Percentiles rank a stretch among this genome's conserved stretches.
These are phyloP conservation scores for Blastobotrys capitulatus DNA, from an alignment of 1,139 yeast genomes.

Conservation along the genomic window DNA sequence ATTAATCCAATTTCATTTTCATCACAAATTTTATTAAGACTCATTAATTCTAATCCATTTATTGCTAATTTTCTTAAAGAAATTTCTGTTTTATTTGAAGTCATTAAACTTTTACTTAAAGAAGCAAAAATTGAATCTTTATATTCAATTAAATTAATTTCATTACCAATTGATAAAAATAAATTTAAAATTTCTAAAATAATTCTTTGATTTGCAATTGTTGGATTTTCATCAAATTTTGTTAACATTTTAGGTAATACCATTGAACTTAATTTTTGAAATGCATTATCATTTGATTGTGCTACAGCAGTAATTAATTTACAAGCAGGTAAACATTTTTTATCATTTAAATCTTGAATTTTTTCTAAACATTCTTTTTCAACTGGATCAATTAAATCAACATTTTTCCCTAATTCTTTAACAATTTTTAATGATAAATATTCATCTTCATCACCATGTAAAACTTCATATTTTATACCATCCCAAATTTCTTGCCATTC, in stretches of 20 bases:
- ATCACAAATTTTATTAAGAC: conserved; percentile 44
- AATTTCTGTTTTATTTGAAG: conserved; percentile 60
- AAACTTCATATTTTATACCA: conserved; percentile 77
- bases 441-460: conserved; percentile 61
- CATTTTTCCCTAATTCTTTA: conserved; percentile 34
- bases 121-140: conserved; percentile 66
- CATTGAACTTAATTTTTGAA: conserved; percentile 41
- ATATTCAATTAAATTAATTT: conserved; percentile 21
- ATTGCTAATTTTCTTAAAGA: conserved; percentile 63
- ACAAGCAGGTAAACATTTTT: conserved; percentile 37
- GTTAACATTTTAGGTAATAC: conserved; percentile 38
- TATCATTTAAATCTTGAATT: conserved; percentile 45
- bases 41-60: conserved; percentile 54
- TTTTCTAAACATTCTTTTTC: conserved; percentile 54
- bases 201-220: conserved; percentile 53
- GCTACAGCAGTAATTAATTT: conserved; percentile 48
- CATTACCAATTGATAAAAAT: conserved; percentile 38
- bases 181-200: conserved; percentile 48
- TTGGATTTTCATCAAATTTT: conserved; percentile 29
- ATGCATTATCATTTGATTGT: conserved; percentile 39
- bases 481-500: conserved; percentile 81
- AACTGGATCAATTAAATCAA: conserved; percentile 31
- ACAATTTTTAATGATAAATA: conserved; percentile 46
- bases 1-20: conserved; percentile 55
- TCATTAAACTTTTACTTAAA: conserved; percentile 60